phyloP scores from a whole-genome alignment of 441 rosid genomes.

The Corymbia citriodora region DNA sequence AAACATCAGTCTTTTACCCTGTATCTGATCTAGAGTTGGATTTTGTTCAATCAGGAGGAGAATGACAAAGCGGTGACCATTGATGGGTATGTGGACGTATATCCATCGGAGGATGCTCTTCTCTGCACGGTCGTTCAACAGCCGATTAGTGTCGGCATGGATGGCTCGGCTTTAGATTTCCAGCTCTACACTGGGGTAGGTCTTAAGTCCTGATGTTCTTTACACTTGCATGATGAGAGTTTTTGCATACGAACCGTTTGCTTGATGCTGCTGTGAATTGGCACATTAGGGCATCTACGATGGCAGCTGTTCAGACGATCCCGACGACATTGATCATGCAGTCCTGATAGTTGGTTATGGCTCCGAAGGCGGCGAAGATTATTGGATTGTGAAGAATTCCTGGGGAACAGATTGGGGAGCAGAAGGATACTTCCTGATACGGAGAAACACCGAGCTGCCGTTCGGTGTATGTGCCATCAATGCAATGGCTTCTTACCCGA shows the following conservation, averaged over 20 bases:
- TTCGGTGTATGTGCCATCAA: conserved; percentile 73
- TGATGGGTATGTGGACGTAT: conserved; percentile 8
- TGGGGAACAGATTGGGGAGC: conserved; percentile 81
- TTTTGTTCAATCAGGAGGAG: conserved; percentile 2
- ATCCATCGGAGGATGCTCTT: not conserved
- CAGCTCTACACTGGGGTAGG: conserved; percentile 9
- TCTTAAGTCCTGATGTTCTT: not conserved
- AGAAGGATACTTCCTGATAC: conserved; percentile 47
- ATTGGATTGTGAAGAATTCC: conserved; percentile 85
- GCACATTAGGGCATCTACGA: conserved; percentile 47
- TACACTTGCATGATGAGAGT: not conserved
- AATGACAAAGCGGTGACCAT: not conserved
- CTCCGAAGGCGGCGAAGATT: conserved; percentile 44
- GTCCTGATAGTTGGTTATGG: conserved; percentile 73
- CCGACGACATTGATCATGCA: conserved; percentile 70
- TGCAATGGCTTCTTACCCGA: conserved; percentile 65
- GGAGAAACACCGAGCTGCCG: conserved; percentile 32
- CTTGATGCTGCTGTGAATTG: not conserved
- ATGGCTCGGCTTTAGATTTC: conserved; percentile 4
- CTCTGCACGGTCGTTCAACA: conserved; percentile 7
- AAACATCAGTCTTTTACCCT: not conserved
- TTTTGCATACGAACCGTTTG: not conserved
- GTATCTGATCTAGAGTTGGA: not conserved
- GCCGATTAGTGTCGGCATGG: conserved; percentile 13
- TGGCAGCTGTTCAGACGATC: conserved; percentile 59